A percentile compares a stretch with the other conserved stretches of the same genome.
phyloP scores from a whole-genome alignment of 2,329 filamentous ascomycete genomes.

The Monosporascus sp. region DNA sequence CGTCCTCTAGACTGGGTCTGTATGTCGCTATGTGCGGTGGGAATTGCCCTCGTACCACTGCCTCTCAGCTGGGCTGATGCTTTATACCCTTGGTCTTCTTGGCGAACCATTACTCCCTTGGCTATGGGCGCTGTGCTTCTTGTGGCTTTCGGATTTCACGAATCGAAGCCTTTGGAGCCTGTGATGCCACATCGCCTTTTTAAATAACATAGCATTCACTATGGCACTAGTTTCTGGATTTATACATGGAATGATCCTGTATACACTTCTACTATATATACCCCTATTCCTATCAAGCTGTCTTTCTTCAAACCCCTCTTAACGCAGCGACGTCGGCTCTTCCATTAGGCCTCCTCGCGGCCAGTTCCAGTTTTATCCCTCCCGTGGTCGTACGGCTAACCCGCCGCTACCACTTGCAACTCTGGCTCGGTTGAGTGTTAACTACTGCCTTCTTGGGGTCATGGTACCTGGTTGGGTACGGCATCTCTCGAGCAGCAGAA shows the following conservation, averaged over 20 bases:
- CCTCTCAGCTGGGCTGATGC: slow-evolving; percentile 44
- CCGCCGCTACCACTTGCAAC: not conserved
- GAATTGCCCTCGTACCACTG: slow-evolving; percentile 34
- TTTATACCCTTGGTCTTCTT: slow-evolving; percentile 59
- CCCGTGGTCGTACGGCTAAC: not conserved
- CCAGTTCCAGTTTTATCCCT: not conserved
- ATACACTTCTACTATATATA: slow-evolving; percentile 10
- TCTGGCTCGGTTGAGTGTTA: slow-evolving; percentile 2
- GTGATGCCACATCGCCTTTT: slow-evolving; percentile 5
- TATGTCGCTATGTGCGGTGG: slow-evolving; percentile 57
- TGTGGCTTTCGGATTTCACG: slow-evolving; percentile 47
- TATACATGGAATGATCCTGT: slow-evolving; percentile 8
- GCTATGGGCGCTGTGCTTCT: slow-evolving; percentile 48
- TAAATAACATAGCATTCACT: slow-evolving; percentile 7
- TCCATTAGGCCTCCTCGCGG: not conserved
- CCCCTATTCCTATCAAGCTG: slow-evolving; percentile 41
- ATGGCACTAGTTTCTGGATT: slow-evolving; percentile 13
- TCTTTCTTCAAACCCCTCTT: slow-evolving; percentile 16
- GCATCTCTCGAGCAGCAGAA: not conserved
- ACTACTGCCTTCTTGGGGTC: slow-evolving; percentile 1
- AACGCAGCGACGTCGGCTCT: not conserved
- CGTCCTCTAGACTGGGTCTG: slow-evolving; percentile 59
- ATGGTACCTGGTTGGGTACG: not conserved
- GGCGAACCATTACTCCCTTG: slow-evolving; percentile 58
- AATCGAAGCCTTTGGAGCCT: slow-evolving; percentile 46